These are phyloP conservation scores for Endocladia muricata DNA, from an alignment of 31 red algal genomes.

Conservation along the genomic window DNA sequence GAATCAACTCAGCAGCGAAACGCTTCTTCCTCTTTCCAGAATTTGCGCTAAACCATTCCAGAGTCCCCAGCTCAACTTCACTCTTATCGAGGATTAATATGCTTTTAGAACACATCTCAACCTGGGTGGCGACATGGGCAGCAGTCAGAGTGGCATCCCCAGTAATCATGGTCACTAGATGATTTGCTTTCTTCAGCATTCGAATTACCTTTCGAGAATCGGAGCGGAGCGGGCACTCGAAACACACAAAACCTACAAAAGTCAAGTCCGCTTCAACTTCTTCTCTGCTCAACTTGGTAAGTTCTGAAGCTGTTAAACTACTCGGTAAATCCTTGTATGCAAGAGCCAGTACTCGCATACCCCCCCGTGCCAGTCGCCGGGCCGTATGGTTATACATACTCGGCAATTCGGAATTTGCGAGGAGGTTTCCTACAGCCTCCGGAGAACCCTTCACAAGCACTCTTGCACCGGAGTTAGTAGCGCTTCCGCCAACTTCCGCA, in stretches of 20 bases:
- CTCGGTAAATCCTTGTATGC: slow-evolving; percentile 70
- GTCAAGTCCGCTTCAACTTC: slow-evolving; percentile 72
- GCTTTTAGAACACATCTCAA: slow-evolving; percentile 78
- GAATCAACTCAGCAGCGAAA: slow-evolving; percentile 33
- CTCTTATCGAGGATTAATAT: slow-evolving; percentile 71
- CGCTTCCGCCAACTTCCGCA: slow-evolving; percentile 48
- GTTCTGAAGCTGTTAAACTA: slow-evolving; percentile 28
- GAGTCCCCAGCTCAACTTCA: slow-evolving; percentile 39
- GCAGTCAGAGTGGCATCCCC: slow-evolving; percentile 93
- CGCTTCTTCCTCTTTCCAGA: slow-evolving; percentile 64
- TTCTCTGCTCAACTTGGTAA: slow-evolving; percentile 40
- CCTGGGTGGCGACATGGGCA: slow-evolving; percentile 89
- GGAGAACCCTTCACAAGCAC: slow-evolving; percentile 94
- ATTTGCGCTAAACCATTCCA: slow-evolving; percentile 77
- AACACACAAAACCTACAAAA: slow-evolving; percentile 93
- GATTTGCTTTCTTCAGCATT: slow-evolving; percentile 70
- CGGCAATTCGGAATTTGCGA: slow-evolving; percentile 40
- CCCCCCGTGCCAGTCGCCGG: slow-evolving; percentile 62
- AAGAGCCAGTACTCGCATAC: slow-evolving; percentile 88
- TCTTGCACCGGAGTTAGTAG: slow-evolving; percentile 13
- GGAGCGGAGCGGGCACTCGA: slow-evolving; percentile 83
- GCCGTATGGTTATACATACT: slow-evolving; percentile 67
- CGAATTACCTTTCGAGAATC: slow-evolving; percentile 86
- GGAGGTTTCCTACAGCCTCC: slow-evolving; percentile 74
- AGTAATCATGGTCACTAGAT: slow-evolving; percentile 90